Percentiles rank a stretch among this genome's conserved stretches.
Conservation (phyloP, 495 filamentous ascomycete genomes). For the Aspergillus nanangensis region DNA sequence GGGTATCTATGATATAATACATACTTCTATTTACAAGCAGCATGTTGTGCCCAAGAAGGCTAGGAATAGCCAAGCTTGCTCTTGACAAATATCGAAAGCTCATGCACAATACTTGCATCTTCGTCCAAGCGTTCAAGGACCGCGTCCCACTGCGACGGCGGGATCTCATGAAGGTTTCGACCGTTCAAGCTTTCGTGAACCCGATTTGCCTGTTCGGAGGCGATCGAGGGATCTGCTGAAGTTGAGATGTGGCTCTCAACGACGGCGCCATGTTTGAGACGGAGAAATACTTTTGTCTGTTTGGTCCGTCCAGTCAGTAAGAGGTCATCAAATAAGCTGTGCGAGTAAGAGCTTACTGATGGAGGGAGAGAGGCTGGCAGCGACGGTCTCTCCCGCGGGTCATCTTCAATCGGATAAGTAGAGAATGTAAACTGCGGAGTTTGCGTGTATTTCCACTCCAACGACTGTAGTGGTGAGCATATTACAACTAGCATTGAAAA, state of each 20-base stretch:
- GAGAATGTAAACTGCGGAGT: slow-evolving; percentile 82
- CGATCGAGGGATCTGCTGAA: slow-evolving; percentile 26
- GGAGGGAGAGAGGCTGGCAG: slow-evolving; percentile 36
- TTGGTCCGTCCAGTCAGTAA: too few relatives aligned
- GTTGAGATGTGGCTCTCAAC: slow-evolving; percentile 42
- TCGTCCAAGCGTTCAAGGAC: slow-evolving; percentile 12
- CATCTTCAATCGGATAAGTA: slow-evolving; percentile 48
- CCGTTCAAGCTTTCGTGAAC: slow-evolving; percentile 34
- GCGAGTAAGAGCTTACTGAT: slow-evolving; percentile 34
- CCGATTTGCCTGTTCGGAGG: slow-evolving; percentile 31
- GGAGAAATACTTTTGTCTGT: slow-evolving; percentile 39
- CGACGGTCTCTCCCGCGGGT: slow-evolving; percentile 47
- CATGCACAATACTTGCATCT: slow-evolving; percentile 5
- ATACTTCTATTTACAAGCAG: neutral
- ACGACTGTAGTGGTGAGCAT: too few relatives aligned
- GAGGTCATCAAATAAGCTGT: too few relatives aligned
- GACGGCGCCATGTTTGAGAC: slow-evolving; percentile 38
- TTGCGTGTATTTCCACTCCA: slow-evolving; percentile 75
- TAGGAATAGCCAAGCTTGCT: slow-evolving; percentile 16
- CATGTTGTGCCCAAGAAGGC: neutral
- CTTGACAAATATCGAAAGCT: slow-evolving; percentile 19
- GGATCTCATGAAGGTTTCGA: slow-evolving; percentile 40
- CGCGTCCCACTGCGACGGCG: slow-evolving; percentile 27
- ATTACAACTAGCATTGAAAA: too few relatives aligned
- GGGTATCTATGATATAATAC: neutral